Percentiles rank a stretch among this genome's conserved stretches.
Evolutionary conservation across 2,329 filamentous ascomycete species (phyloP).

Genomic region (Parafenestella ontariensis): DNA sequence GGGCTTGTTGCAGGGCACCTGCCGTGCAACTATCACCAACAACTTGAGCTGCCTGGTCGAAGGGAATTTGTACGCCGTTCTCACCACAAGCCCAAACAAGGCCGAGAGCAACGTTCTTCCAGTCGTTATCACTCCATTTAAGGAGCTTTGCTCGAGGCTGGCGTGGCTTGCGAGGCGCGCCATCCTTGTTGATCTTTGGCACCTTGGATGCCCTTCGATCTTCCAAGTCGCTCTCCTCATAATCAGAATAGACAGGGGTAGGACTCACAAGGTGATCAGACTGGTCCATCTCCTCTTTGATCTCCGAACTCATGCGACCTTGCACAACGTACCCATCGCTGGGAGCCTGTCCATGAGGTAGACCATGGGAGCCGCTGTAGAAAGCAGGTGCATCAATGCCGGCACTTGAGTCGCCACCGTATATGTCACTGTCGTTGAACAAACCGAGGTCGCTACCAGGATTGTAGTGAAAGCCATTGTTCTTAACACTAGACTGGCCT

Average conservation of each 20-base stretch:
- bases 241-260: slow-evolving; percentile 16
- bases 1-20: slow-evolving; percentile 42
- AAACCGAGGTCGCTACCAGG: background rate
- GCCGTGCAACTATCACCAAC: slow-evolving; percentile 32
- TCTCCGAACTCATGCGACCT: background rate
- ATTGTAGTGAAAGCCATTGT: background rate
- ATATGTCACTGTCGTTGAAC: background rate
- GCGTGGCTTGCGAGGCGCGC: slow-evolving; percentile 37
- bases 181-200: slow-evolving; percentile 38
- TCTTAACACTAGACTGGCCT: background rate
- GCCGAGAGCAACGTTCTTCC: slow-evolving; percentile 35
- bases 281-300: background rate
- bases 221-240: slow-evolving; percentile 21
- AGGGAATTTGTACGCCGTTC: slow-evolving; percentile 36
- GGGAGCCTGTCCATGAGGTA: background rate
- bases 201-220: slow-evolving; percentile 17
- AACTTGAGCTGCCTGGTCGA: slow-evolving; percentile 35
- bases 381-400: background rate
- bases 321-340: background rate
- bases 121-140: slow-evolving; percentile 41
- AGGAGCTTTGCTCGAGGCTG: slow-evolving; percentile 36
- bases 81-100: slow-evolving; percentile 43
- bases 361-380: background rate
- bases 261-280: slow-evolving; percentile 17
- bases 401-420: background rate